Evolutionary conservation across 1,284 basidiomycete species (phyloP).

Genomic region (Pseudomicrostroma phylloplanum): DNA sequence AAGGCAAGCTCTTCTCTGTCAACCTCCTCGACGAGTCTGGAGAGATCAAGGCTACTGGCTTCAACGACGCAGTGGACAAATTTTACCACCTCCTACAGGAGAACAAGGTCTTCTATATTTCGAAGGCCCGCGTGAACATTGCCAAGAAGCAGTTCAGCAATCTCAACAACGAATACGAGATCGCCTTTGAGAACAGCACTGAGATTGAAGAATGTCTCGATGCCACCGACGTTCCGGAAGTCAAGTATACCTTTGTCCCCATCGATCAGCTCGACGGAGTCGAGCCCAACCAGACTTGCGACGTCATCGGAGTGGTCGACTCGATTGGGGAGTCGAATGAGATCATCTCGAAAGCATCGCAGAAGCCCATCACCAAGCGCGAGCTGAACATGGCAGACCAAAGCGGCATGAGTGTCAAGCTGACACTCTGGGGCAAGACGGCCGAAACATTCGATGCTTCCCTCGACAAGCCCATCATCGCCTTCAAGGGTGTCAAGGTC

Average conservation of each 20-base stretch:
- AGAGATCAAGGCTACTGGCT: constrained; percentile 62
- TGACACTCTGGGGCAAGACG: constrained; percentile 94
- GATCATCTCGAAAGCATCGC: constrained; percentile 46
- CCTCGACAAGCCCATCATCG: constrained; percentile 53
- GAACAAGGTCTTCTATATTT: constrained; percentile 86
- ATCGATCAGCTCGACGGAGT: constrained; percentile 45
- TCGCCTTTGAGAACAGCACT: constrained; percentile 66
- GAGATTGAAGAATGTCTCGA: constrained; percentile 48
- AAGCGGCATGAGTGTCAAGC: constrained; percentile 69
- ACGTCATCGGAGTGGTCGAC: constrained; percentile 45
- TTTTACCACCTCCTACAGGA: constrained; percentile 80
- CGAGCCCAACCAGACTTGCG: constrained; percentile 51
- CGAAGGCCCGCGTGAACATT: constrained; percentile 82
- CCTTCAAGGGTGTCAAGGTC: constrained; percentile 92
- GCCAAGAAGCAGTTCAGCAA: constrained; percentile 97
- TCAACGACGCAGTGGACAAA: constrained; percentile 79
- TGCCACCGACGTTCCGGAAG: constrained; percentile 45
- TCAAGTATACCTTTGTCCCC: constrained; percentile 48
- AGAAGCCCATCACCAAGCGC: constrained; percentile 46
- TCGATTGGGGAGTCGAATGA: constrained; percentile 42
- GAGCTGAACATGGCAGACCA: constrained; percentile 70
- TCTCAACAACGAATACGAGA: constrained; percentile 87
- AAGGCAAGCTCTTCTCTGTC: constrained; percentile 90
- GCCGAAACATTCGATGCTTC: constrained; percentile 67
- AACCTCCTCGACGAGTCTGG: constrained; percentile 86